Evolutionary conservation across 768 basidiomycete species (phyloP).

Genomic region (Agrocybe praecox): DNA sequence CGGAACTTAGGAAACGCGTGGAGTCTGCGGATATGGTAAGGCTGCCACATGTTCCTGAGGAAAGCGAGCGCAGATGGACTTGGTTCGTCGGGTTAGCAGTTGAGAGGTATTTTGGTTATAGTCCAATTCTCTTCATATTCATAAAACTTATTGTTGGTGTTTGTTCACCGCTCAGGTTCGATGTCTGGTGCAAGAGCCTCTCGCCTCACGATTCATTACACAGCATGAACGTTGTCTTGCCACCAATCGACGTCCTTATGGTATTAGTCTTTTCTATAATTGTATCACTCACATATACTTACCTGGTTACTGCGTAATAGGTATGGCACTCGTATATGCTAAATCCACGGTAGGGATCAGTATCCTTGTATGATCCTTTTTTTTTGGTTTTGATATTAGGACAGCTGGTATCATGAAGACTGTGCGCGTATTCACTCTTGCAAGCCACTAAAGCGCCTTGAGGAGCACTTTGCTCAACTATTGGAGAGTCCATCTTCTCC

Average conservation of each 20-base stretch:
- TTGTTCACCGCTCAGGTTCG: conserved; percentile 25
- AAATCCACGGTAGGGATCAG: conserved; percentile 24
- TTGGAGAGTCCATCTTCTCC: conserved; percentile 8
- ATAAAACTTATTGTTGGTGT: neutral
- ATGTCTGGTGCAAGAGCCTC: conserved; percentile 24
- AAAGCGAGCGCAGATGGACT: conserved; percentile 31
- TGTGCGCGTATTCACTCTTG: conserved; percentile 21
- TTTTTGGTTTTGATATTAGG: neutral
- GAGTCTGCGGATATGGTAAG: conserved; percentile 10
- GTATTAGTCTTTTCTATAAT: conserved; percentile 11
- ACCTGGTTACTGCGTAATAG: conserved; percentile 8
- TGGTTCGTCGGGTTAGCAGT: conserved; percentile 41
- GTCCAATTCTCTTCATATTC: neutral
- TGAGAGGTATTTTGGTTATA: conserved; percentile 29
- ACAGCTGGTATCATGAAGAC: conserved; percentile 38
- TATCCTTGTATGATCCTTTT: neutral
- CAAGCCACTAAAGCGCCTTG: conserved; percentile 21
- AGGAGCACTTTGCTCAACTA: conserved; percentile 13
- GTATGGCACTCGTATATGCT: conserved; percentile 41
- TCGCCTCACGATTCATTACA: conserved; percentile 6
- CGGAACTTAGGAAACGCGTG: conserved; percentile 26
- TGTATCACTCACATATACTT: neutral
- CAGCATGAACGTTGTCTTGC: conserved; percentile 22
- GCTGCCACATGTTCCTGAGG: conserved; percentile 16
- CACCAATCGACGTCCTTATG: conserved; percentile 41